These are phyloP conservation scores for Calonectria multiphialidica DNA, from an alignment of 2,329 filamentous ascomycete genomes.

Conservation along the genomic window DNA sequence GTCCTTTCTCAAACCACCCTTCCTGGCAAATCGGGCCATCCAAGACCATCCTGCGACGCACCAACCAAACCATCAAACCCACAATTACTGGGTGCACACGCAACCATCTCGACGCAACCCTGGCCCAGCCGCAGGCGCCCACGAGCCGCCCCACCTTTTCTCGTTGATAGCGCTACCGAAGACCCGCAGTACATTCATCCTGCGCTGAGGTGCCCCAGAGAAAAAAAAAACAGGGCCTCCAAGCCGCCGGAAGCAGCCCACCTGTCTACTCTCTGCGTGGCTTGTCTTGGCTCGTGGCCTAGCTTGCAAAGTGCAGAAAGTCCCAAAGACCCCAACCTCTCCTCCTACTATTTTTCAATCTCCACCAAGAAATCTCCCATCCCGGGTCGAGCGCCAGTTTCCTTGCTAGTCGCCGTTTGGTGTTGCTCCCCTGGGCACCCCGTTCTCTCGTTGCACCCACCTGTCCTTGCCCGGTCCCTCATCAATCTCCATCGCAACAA, in stretches of 20 bases:
- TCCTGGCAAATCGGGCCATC: slow-evolving; percentile 18
- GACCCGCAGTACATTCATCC: slow-evolving; percentile 8
- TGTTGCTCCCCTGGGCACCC: slow-evolving; percentile 31
- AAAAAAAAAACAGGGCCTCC: slow-evolving; percentile 22
- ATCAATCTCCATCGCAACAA: slow-evolving; percentile 30
- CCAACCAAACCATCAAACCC: slow-evolving; percentile 23
- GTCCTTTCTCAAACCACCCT: background rate
- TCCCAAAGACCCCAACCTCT: slow-evolving; percentile 41
- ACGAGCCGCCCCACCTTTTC: slow-evolving; percentile 33
- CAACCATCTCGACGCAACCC: slow-evolving; percentile 23
- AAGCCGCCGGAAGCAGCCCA: slow-evolving; percentile 44
- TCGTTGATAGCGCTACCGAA: slow-evolving; percentile 25
- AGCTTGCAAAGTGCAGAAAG: slow-evolving; percentile 8
- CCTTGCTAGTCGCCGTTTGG: slow-evolving; percentile 46
- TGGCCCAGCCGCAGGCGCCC: slow-evolving; percentile 28
- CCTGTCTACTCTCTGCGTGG: slow-evolving; percentile 26
- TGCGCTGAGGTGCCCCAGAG: background rate
- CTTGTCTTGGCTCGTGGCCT: slow-evolving; percentile 13
- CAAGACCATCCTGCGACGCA: slow-evolving; percentile 22
- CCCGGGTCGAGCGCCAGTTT: slow-evolving; percentile 37
- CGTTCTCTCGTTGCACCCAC: slow-evolving; percentile 32
- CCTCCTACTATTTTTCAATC: slow-evolving; percentile 35
- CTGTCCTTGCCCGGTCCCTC: slow-evolving; percentile 31
- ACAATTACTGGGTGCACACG: slow-evolving; percentile 20
- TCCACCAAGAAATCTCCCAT: slow-evolving; percentile 46